A percentile compares a stretch with the other conserved stretches of the same genome.
Evolutionary conservation across 2,329 filamentous ascomycete genomes (phyloP).

Genomic region (Sodiomyces alkalinus): DNA sequence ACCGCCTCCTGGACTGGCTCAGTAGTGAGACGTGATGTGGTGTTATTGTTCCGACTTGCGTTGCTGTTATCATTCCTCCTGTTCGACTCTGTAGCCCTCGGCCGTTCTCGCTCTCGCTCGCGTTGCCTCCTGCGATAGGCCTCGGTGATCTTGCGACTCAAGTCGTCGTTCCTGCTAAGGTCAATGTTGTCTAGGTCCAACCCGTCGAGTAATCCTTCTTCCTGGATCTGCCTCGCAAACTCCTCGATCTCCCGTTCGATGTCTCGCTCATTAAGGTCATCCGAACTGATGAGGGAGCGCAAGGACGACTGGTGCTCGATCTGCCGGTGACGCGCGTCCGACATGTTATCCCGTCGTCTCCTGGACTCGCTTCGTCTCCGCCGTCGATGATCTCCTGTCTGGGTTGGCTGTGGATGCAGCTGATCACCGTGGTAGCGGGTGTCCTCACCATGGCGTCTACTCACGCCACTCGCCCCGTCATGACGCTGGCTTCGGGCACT

Average conservation of each 20-base stretch:
- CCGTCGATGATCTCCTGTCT: too few species aligned
- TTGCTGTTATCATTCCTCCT: slow-evolving; percentile 25
- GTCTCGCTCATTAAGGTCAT: slow-evolving; percentile 60
- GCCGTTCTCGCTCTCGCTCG: slow-evolving; percentile 23
- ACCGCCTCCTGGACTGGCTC: slow-evolving; percentile 6
- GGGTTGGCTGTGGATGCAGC: slow-evolving; percentile 20
- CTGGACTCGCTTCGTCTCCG: slow-evolving; percentile 29
- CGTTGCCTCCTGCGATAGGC: slow-evolving; percentile 68
- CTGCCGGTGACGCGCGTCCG: slow-evolving; percentile 32
- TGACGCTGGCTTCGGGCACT: slow-evolving; percentile 12
- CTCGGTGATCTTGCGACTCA: slow-evolving; percentile 81
- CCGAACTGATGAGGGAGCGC: slow-evolving; percentile 67
- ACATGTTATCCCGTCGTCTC: slow-evolving; percentile 21
- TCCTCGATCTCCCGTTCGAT: slow-evolving; percentile 83
- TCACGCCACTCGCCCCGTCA: slow-evolving; percentile 15
- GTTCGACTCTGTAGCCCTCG: slow-evolving; percentile 3
- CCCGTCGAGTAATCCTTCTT: slow-evolving; percentile 75
- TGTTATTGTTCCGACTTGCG: slow-evolving; percentile 27
- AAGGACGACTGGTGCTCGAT: slow-evolving; percentile 85
- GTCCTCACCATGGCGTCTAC: slow-evolving; percentile 14
- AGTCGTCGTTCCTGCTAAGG: slow-evolving; percentile 69
- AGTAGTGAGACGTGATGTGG: slow-evolving; percentile 20
- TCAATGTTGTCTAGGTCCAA: slow-evolving; percentile 82
- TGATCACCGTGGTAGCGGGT: slow-evolving; percentile 19
- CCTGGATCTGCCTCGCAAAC: slow-evolving; percentile 75